These are phyloP conservation scores for Passiflora organensis DNA, from an alignment of 345 rosid species.

Conservation along the genomic window DNA sequence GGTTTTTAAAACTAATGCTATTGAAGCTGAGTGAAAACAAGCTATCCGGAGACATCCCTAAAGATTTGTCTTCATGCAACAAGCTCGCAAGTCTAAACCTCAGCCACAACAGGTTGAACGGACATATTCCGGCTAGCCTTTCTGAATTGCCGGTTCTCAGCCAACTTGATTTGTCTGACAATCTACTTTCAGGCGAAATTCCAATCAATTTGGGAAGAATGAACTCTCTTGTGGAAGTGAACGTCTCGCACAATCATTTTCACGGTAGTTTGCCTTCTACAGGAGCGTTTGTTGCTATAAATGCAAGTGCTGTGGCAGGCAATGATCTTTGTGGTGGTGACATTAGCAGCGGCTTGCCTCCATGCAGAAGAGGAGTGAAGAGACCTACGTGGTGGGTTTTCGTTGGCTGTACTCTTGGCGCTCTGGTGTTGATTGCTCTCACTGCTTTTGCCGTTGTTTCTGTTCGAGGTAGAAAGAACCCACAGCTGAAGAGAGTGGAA, in stretches of 20 bases:
- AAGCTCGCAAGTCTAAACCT: slow-evolving; percentile 72
- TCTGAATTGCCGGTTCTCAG: slow-evolving; percentile 53
- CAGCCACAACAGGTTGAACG: slow-evolving; percentile 61
- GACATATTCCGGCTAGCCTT: slow-evolving; percentile 46
- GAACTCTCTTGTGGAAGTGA: slow-evolving; percentile 26
- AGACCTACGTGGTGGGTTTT: slow-evolving; percentile 45
- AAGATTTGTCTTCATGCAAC: slow-evolving; percentile 56
- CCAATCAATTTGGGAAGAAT: slow-evolving; percentile 33
- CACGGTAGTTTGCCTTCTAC: slow-evolving; percentile 65
- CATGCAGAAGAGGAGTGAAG: slow-evolving; percentile 39
- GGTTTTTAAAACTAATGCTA: slow-evolving; percentile 48
- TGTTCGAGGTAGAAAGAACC: slow-evolving; percentile 30
- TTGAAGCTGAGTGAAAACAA: slow-evolving; percentile 52
- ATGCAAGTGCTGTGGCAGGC: slow-evolving; percentile 57
- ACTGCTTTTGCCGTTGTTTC: slow-evolving; percentile 27
- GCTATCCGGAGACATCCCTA: slow-evolving; percentile 60
- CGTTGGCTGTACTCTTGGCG: slow-evolving; percentile 33
- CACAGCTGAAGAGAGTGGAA: slow-evolving; percentile 48
- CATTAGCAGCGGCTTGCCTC: slow-evolving; percentile 37
- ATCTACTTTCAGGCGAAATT: slow-evolving; percentile 56
- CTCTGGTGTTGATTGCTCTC: slow-evolving; percentile 26
- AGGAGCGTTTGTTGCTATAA: slow-evolving; percentile 76
- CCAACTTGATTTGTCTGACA: slow-evolving; percentile 69
- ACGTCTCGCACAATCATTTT: slow-evolving; percentile 26
- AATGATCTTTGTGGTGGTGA: slow-evolving; percentile 63